A percentile compares a stretch with the other conserved stretches of the same genome.
Conservation (phyloP, 352 stramenopile species). For the Phytophthora tubulina region DNA sequence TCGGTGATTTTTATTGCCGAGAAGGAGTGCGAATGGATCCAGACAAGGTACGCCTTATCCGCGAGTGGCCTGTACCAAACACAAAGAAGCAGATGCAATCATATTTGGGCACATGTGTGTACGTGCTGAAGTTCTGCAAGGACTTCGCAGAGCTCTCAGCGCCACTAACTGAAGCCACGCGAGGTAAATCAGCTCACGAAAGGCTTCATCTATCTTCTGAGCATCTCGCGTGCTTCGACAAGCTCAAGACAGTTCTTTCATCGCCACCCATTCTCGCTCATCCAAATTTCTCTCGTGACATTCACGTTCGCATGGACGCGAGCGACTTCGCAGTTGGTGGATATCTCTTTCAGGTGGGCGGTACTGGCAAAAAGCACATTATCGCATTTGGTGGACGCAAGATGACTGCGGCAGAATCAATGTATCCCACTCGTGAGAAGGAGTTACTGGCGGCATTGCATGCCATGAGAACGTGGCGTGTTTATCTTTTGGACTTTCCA, state of each 20-base stretch:
- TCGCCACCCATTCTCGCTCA: not conserved
- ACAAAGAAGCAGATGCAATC: not conserved
- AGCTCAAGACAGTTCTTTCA: not conserved
- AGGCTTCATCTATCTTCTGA: not conserved
- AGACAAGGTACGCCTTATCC: not conserved
- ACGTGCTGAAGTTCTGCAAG: not conserved
- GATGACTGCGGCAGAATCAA: not conserved
- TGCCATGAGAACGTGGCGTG: not conserved
- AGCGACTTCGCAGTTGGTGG: not conserved
- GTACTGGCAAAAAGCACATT: not conserved
- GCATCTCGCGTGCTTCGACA: not conserved
- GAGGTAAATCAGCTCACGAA: not conserved
- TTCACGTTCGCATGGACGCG: not conserved
- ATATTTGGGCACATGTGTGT: not conserved
- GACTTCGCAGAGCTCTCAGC: not conserved
- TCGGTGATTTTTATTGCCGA: not conserved
- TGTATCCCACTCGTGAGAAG: conserved; percentile 8
- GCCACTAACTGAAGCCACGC: not conserved
- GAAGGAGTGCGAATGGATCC: not conserved
- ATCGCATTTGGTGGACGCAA: conserved; percentile 9
- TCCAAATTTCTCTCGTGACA: not conserved
- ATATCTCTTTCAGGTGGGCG: not conserved
- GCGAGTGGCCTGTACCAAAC: not conserved
- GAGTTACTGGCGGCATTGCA: conserved; percentile 6
- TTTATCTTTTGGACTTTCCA: conserved; percentile 4